Evolutionary conservation across 2,329 filamentous ascomycete genomes (phyloP).

Genomic region (Pestalotiopsis fici): DNA sequence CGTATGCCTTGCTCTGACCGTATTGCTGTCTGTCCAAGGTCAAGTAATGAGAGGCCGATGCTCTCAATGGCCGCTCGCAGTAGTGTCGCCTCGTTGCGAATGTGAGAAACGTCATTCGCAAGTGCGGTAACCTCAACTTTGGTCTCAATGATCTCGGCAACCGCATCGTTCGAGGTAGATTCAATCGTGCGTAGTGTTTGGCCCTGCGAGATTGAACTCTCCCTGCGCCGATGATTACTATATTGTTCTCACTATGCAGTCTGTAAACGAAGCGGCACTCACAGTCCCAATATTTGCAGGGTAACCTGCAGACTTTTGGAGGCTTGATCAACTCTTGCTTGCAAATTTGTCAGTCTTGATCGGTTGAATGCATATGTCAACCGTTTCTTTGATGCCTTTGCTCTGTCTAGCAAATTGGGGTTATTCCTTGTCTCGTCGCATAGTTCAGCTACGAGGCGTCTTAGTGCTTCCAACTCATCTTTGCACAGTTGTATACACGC

Average conservation of each 20-base stretch:
- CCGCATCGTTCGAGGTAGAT: background rate
- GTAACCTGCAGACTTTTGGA: constrained; percentile 13
- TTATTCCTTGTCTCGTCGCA: background rate
- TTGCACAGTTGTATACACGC: constrained; percentile 6
- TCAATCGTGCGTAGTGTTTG: constrained; percentile 2
- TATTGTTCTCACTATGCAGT: too few species aligned
- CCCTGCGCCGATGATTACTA: too few species aligned
- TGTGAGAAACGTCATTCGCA: background rate
- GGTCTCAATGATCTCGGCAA: background rate
- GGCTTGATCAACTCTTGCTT: constrained; percentile 1
- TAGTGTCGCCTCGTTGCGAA: background rate
- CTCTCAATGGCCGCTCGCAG: background rate
- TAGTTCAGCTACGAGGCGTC: background rate
- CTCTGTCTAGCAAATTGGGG: background rate
- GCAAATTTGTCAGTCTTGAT: constrained; percentile 6
- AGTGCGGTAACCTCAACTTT: background rate
- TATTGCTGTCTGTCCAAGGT: background rate
- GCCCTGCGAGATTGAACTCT: background rate
- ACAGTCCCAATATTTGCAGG: constrained; percentile 11
- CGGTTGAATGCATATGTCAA: constrained; percentile 13
- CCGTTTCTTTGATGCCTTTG: constrained; percentile 5
- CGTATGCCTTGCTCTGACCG: background rate
- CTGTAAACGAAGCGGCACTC: too few species aligned
- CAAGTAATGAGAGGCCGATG: background rate
- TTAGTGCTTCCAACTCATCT: constrained; percentile 5